Conservation (phyloP, 1,139 yeast species). For the Sugiyamaella grinbergsii region DNA sequence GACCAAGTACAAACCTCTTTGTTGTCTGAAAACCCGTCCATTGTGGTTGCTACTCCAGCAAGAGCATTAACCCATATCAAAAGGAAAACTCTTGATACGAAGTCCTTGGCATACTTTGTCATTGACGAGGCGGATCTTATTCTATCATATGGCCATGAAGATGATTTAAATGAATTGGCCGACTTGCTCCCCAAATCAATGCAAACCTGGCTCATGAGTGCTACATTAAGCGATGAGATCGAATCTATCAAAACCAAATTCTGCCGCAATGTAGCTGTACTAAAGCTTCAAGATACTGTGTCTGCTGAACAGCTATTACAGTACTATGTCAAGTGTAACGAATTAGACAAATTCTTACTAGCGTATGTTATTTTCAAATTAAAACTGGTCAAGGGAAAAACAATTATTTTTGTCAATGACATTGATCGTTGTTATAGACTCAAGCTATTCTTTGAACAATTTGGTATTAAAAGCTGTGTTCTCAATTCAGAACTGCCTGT, state of each 20-base stretch:
- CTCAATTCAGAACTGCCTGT: constrained; percentile 91
- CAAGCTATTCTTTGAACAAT: constrained; percentile 88
- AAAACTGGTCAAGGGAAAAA: constrained; percentile 85
- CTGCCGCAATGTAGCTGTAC: constrained; percentile 83
- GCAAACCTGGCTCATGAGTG: constrained; percentile 95
- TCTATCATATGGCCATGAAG: constrained; percentile 85
- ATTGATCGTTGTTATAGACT: constrained; percentile 95
- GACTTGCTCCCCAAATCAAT: constrained; percentile 66
- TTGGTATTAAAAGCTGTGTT: constrained; percentile 86
- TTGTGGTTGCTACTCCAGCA: constrained; percentile 86
- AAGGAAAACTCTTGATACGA: constrained; percentile 44
- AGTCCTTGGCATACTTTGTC: constrained; percentile 66
- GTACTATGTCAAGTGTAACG: constrained; percentile 82
- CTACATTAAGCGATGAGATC: constrained; percentile 87
- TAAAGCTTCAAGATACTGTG: constrained; percentile 57
- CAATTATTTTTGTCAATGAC: constrained; percentile 86
- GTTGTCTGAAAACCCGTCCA: constrained; percentile 69
- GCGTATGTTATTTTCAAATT: constrained; percentile 91
- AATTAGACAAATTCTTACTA: constrained; percentile 86
- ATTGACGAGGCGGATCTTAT: constrained; percentile 96
- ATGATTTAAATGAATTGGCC: constrained; percentile 68
- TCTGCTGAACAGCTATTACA: constrained; percentile 57
- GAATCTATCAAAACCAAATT: constrained; percentile 71
- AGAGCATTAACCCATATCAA: constrained; percentile 56
- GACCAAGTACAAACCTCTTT: constrained; percentile 74